A percentile compares a stretch with the other conserved stretches of the same genome.
Evolutionary conservation across 768 basidiomycete genomes (phyloP).

Genomic region (Amanita pseudoporphyria): DNA sequence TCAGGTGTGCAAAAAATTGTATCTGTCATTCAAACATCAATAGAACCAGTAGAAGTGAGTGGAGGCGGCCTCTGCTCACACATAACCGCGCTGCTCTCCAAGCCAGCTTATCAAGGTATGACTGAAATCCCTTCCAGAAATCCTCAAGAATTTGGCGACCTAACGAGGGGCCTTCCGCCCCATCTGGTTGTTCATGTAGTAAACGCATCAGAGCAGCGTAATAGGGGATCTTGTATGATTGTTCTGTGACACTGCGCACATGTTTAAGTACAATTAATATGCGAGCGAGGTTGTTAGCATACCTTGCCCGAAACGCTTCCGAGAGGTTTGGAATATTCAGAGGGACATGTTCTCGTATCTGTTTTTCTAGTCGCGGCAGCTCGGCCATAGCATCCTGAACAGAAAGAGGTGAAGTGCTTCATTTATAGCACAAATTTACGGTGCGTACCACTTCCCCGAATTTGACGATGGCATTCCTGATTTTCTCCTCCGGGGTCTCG

Average conservation of each 20-base stretch:
- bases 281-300: conserved; percentile 12
- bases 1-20: conserved; percentile 87
- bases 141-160: conserved; percentile 77
- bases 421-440: not conserved
- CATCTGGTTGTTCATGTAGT: conserved; percentile 41
- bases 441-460: conserved; percentile 72
- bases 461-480: conserved; percentile 58
- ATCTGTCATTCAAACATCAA: conserved; percentile 41
- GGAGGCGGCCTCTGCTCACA: conserved; percentile 37
- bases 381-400: conserved; percentile 68
- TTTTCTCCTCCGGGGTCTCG: conserved; percentile 67
- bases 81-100: conserved; percentile 89
- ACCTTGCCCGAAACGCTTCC: conserved; percentile 73
- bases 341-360: conserved; percentile 50
- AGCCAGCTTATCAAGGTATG: conserved; percentile 77
- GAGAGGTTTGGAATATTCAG: conserved; percentile 55
- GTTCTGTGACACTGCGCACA: conserved; percentile 67
- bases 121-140: conserved; percentile 86
- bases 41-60: not conserved
- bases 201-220: conserved; percentile 75
- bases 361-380: conserved; percentile 52
- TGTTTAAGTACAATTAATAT: conserved; percentile 8
- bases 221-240: conserved; percentile 89
- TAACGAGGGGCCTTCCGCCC: conserved; percentile 35
- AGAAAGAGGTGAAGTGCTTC: conserved; percentile 4